These are phyloP conservation scores for Trypanosoma melophagium DNA, from an alignment of 208 protist genomes.

Conservation along the genomic window DNA sequence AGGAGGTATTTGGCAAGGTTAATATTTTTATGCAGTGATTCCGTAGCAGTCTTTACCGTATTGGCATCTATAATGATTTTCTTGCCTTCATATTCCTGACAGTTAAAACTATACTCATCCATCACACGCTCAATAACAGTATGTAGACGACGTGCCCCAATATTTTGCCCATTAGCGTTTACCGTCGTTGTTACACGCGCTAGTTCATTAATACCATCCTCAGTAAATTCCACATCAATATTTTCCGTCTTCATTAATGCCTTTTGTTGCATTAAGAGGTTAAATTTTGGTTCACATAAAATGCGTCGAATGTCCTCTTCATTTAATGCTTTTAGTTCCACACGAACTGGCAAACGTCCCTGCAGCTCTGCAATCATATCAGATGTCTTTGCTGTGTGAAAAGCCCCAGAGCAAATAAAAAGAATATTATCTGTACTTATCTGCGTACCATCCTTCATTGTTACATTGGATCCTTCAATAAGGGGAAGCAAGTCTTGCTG, in stretches of 20 bases:
- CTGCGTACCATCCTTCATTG: conserved; percentile 94
- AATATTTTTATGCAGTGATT: conserved; percentile 85
- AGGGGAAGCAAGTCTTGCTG: conserved; percentile 98
- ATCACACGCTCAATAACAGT: conserved; percentile 95
- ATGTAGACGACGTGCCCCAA: conserved; percentile 95
- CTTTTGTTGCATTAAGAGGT: conserved; percentile 92
- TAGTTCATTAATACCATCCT: conserved; percentile 91
- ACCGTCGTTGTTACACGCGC: conserved; percentile 89
- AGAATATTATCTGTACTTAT: conserved; percentile 97
- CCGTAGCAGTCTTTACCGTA: conserved; percentile 66
- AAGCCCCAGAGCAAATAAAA: conserved; percentile 97
- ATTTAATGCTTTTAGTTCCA: conserved; percentile 95
- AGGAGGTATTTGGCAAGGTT: conserved; percentile 91
- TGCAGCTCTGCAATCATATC: conserved; percentile 96
- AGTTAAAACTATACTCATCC: conserved; percentile 93
- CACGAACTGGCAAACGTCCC: conserved; percentile 96
- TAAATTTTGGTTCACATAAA: conserved; percentile 96
- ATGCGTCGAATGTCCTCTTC: conserved; percentile 95
- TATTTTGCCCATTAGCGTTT: conserved; percentile 96
- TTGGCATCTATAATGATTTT: conserved; percentile 69
- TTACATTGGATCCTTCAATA: conserved; percentile 95
- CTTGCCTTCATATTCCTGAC: conserved; percentile 78
- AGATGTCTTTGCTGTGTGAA: conserved; percentile 91
- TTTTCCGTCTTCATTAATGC: conserved; percentile 94
- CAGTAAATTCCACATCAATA: conserved; percentile 93